These are phyloP conservation scores for Elaphomyces granulatus DNA, from an alignment of 495 filamentous ascomycete genomes.

Conservation along the genomic window DNA sequence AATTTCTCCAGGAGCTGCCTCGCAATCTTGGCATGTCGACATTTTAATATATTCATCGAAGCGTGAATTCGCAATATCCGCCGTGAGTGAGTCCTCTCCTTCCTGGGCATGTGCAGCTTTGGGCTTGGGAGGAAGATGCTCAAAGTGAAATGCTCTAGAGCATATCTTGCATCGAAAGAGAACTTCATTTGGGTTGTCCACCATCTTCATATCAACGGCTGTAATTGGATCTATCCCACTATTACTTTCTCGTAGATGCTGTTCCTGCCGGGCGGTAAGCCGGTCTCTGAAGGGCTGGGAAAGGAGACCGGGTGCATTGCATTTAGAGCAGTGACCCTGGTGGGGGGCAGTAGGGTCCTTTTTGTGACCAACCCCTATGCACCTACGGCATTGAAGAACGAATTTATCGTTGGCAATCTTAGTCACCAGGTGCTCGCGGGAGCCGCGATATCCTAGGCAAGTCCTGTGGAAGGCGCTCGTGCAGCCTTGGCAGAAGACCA, in stretches of 20 bases:
- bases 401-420: conserved; percentile 66
- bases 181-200: conserved; percentile 63
- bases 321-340: conserved; percentile 54
- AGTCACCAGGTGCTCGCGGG: conserved; percentile 83
- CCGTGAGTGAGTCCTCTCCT: conserved; percentile 4
- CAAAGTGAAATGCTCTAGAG: conserved; percentile 65
- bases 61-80: conserved; percentile 30
- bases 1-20: conserved; percentile 42
- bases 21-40: conserved; percentile 69
- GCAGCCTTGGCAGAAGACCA: conserved; percentile 88
- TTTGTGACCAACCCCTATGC: conserved; percentile 47
- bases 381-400: conserved; percentile 81
- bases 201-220: conserved; percentile 38
- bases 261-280: conserved; percentile 64
- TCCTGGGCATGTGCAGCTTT: conserved; percentile 23
- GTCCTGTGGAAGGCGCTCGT: conserved; percentile 62
- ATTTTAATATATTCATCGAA: conserved; percentile 46
- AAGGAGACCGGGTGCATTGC: conserved; percentile 43
- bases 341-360: conserved; percentile 57
- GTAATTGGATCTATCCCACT: conserved; percentile 63
- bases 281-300: conserved; percentile 55
- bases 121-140: conserved; percentile 48
- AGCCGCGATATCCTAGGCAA: conserved; percentile 61
- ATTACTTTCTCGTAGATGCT: conserved; percentile 63
- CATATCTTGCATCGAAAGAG: conserved; percentile 73